Base-by-base conservation (phyloP, 2,329 filamentous ascomycete genomes). In the Knoxdaviesia capensis region DNA sequence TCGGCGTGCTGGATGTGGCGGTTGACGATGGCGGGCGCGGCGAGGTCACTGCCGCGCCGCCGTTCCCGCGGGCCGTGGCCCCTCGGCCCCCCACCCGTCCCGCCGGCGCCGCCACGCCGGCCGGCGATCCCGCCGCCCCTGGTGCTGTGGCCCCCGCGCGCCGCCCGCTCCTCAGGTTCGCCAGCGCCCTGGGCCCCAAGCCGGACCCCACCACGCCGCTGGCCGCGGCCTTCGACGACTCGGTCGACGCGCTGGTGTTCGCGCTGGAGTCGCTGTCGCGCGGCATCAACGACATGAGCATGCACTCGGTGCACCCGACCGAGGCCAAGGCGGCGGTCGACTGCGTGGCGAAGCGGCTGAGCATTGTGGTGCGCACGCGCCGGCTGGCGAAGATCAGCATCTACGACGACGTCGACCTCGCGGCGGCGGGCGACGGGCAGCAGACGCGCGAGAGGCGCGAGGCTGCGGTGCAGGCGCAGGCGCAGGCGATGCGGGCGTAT, bases 241-340 rank as follows among this genome's bases (percentile, higher is more conserved):
- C 75, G 7, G 64, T 94, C 33, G 86, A 94, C 56, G 62, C 59
- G 28, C 64, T 94, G 5, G 66, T 73, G 1, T 58, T 59, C 11
- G 64, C 62, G 33, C 62, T 92, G 41, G 73, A 77, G 47, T 55
- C 59, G 10, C 59, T 76, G 32, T 66, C 65, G 57, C 62, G 64
- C 44, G 68, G 68, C 35, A 92, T 93, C 51, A 69, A 77, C 45
- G 82, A 86, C 51, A 69, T 77, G 1, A 83, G 82, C 36, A 79
- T 83, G 38, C 74, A 74, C 28, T 74, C 80, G 50, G 65, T 90
- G 44, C 69, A 71, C 10, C 71, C 81, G 31, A 80, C 82, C 31
- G 76, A 92, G 52, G 75, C 81, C 8, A 94, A 93, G 58, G 75
- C 76, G 42, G 67, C 69, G 7, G 65, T 93, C 35, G 80, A 92